Evolutionary conservation across 805 yeast genomes (phyloP).

Genomic region (Schizosaccharomyces pombe): ASM294v3 CU329670.1:4276001-4276500

Average conservation of each 20-base stretch:
- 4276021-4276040: too few species aligned
- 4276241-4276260: not conserved
- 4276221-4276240: not conserved
- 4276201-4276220: not conserved
- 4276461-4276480: constrained; percentile 55
- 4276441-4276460: constrained; percentile 62
- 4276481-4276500: constrained; percentile 80
- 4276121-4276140: too few species aligned
- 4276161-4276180: not conserved
- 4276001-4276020: too few species aligned
- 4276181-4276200: not conserved
- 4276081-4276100: too few species aligned
- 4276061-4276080: too few species aligned
- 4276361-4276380: constrained; percentile 88
- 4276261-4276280: not conserved
- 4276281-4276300: not conserved
- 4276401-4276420: constrained; percentile 60
- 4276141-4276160: not conserved
- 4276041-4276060: too few species aligned
- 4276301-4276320: not conserved
- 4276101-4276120: too few species aligned
- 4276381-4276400: constrained; percentile 75
- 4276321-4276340: not conserved
- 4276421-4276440: constrained; percentile 74
- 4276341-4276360: constrained; percentile 28